Evolutionary conservation across 441 rosid genomes (phyloP).

Genomic region (Erodium trifolium): DNA sequence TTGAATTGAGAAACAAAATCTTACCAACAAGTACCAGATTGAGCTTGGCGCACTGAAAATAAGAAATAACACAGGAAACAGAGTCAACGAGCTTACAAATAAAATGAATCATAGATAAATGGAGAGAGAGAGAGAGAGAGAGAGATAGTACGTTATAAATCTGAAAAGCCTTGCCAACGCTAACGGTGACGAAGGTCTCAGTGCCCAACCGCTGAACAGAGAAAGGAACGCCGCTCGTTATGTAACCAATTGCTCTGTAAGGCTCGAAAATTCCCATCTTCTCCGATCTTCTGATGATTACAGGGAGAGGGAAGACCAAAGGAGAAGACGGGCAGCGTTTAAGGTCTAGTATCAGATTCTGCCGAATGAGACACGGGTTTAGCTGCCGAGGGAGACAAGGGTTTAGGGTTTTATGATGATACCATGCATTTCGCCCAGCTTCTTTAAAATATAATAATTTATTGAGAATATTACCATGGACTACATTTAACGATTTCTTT

Average conservation of each 20-base stretch:
- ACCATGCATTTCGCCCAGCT: no score
- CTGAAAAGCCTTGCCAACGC: slow-evolving; percentile 94
- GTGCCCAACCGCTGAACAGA: slow-evolving; percentile 83
- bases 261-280: slow-evolving; percentile 85
- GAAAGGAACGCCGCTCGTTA: slow-evolving; percentile 72
- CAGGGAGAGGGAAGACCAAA: no score
- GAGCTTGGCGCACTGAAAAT: slow-evolving; percentile 77
- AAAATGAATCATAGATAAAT: background rate
- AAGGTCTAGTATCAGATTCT: no score
- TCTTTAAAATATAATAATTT: no score
- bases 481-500: no score
- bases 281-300: slow-evolving; percentile 8
- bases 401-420: no score
- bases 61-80: background rate
- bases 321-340: no score
- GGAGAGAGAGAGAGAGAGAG: background rate
- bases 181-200: slow-evolving; percentile 81
- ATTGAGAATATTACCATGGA: no score
- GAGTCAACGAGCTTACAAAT: background rate
- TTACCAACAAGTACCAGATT: slow-evolving; percentile 58
- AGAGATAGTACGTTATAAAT: slow-evolving; percentile 47
- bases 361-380: no score
- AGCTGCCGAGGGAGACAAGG: no score
- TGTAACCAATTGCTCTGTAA: slow-evolving; percentile 81
- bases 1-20: slow-evolving; percentile 7